These are phyloP conservation scores for Lenwebbia sp. DNA, from an alignment of 345 rosid genomes.

Conservation along the genomic window DNA sequence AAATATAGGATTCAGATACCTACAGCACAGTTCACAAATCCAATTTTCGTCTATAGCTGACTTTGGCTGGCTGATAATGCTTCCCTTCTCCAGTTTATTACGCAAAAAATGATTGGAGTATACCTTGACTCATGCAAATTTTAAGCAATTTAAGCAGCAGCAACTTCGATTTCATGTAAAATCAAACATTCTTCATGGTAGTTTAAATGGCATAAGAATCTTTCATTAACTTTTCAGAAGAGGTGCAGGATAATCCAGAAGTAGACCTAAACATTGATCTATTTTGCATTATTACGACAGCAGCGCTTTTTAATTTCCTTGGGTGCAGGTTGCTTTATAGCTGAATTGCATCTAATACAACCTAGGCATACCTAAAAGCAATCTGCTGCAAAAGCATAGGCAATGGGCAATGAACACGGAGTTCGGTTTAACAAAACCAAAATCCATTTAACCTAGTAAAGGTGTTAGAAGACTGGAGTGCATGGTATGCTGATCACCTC, in stretches of 20 bases:
- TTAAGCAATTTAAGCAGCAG: background rate
- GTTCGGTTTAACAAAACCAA: background rate
- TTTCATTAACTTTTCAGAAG: background rate
- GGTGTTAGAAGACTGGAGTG: background rate
- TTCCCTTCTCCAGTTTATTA: background rate
- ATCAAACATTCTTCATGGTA: background rate
- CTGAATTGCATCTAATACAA: background rate
- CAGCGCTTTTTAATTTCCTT: background rate
- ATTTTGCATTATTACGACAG: background rate
- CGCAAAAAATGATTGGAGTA: background rate
- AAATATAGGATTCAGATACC: background rate
- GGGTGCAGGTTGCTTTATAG: background rate
- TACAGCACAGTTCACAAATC: background rate
- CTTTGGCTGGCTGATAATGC: background rate
- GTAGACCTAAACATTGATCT: background rate
- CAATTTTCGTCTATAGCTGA: background rate
- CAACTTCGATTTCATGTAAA: background rate
- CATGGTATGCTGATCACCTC: conserved; percentile 37
- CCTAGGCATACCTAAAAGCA: background rate
- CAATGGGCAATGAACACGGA: background rate
- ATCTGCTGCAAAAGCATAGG: background rate
- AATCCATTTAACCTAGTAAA: background rate
- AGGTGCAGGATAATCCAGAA: background rate
- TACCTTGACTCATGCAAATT: background rate
- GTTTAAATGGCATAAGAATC: background rate